Conservation (phyloP, 495 filamentous ascomycete species). For the Podospora fimiseda region DNA sequence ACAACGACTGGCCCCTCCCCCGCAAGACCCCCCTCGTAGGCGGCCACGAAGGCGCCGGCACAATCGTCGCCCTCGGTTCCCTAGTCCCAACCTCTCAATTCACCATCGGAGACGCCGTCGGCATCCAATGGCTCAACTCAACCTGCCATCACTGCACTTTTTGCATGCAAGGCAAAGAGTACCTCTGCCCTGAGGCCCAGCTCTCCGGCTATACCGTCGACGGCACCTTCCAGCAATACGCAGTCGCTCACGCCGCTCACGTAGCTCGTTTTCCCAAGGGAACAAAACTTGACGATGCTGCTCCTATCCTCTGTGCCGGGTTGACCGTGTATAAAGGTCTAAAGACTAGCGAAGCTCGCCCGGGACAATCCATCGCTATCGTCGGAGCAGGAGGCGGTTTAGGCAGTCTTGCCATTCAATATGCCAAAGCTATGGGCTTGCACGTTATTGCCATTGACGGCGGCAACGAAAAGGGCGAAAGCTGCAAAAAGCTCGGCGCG, state of each 20-base stretch:
- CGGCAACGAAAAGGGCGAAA: constrained; percentile 65
- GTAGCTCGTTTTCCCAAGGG: constrained; percentile 69
- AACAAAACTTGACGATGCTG: constrained; percentile 62
- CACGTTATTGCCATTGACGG: constrained; percentile 70
- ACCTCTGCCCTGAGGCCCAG: constrained; percentile 61
- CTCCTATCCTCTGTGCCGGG: constrained; percentile 80
- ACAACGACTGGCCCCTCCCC: constrained; percentile 75
- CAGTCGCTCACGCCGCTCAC: constrained; percentile 72
- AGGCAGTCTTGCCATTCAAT: constrained; percentile 70
- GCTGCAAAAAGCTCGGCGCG: constrained; percentile 64
- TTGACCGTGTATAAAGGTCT: constrained; percentile 85
- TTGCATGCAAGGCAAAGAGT: constrained; percentile 60
- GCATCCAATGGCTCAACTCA: constrained; percentile 86
- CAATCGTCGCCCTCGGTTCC: constrained; percentile 70
- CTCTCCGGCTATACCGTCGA: constrained; percentile 86
- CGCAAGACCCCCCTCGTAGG: constrained; percentile 77
- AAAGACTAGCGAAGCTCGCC: constrained; percentile 63
- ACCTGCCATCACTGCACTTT: constrained; percentile 70
- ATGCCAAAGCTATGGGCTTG: constrained; percentile 83
- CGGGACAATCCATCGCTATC: constrained; percentile 72
- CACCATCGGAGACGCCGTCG: constrained; percentile 70
- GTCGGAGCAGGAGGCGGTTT: constrained; percentile 81
- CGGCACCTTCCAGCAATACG: constrained; percentile 86
- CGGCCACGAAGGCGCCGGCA: constrained; percentile 85
- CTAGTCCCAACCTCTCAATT: constrained; percentile 50